Evolutionary conservation across 108 stramenopile species (phyloP), one percentile per base, ranked within the genome.

Genomic region (Craspedostauros australis): DNA sequence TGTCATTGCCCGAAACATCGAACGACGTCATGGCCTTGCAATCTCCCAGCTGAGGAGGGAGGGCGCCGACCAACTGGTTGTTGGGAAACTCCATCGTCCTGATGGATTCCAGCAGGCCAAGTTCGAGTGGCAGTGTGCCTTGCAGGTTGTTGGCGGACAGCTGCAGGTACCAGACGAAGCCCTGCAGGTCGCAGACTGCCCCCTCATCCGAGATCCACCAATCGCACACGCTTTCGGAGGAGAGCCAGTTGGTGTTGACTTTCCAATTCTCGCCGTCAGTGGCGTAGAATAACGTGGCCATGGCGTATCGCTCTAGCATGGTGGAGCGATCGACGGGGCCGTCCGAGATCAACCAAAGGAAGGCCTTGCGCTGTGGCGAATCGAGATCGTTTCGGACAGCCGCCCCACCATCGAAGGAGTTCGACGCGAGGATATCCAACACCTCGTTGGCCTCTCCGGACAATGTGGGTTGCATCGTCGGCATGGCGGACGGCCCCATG

Each of bases 261-360:
- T 15, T 51, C 60, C 60, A 62, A 42, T 27, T 39, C 16, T 50
- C 50, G 2, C 60, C 60, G 15, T 62, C 50, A 26, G 60, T 62
- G 39, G 30, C 31, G 39, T 26, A 62, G 29, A 51, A 62, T 4
- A 62, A 16, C 12, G 60, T 51, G 7, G 60, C 60, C 14, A 62
- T 8, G 18, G 50, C 38, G 30, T 51, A 62, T 21, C 50, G 16
- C 5, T 42, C 16, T 43, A 23, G 39, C 40, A 9, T 42, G 24
- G 40, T 4, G 46, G 8, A 8, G 4, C 4, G 46, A 5, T 24
- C 22, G 6, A 48, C 6, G 5, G 5, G 8, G 22, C 26, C 26
- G 29, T 48, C 46, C 15, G 25, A 28, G 46, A 22, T 15, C 19
- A 48, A 25, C 46, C 46, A 48, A 20, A 15, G 26, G 46, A 22